Base-by-base conservation (phyloP, 768 basidiomycete species). In the Mycena rebaudengoi region DNA sequence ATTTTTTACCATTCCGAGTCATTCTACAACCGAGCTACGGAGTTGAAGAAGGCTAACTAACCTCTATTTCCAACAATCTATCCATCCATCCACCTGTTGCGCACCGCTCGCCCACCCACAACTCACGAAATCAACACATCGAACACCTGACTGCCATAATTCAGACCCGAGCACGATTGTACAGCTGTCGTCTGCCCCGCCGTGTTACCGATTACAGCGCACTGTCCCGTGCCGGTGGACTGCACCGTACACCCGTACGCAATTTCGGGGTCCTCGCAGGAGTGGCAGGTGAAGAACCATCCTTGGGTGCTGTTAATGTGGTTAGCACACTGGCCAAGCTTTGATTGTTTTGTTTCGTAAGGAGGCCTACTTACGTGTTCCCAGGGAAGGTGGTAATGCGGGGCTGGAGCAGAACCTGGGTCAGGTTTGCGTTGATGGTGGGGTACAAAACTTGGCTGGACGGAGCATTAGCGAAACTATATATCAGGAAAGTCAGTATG, bases 161-260 rank as follows among this genome's bases (percentile, higher is more conserved):
- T 30, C 48, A 32, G 48, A 29, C 48, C 48, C 28, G 48, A 49
- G 48, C 48, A 49, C 48, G 48, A 49, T 32, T 49, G 48, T 32
- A 49, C 48, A 49, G 28, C 48, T n/a, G 48, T 49, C 29, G 48
- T 49, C 48, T 49, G 48, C 48, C 48, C 48, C 48, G 28, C 48
- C 29, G 48, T 30, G 48, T 49, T 49, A 32, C 48, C 48, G 28
- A 49, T 49, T 49, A 49, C 48, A 29, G 48, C 48, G 48, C 48
- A 49, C 48, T 49, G 48, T 30, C 48, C 48, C 29, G 48, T 49
- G 29, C 48, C 48, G 48, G 48, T 49, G 48, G 48, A 49, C 48
- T 49, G 48, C 48, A 49, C 48, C 48, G 48, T 49, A 49, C 48
- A 49, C 48, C 48, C 48, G 30, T 49, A 49, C 29, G 48, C 48